These are phyloP conservation scores for Candida montana DNA, from an alignment of 805 yeast species.

Conservation along the genomic window DNA sequence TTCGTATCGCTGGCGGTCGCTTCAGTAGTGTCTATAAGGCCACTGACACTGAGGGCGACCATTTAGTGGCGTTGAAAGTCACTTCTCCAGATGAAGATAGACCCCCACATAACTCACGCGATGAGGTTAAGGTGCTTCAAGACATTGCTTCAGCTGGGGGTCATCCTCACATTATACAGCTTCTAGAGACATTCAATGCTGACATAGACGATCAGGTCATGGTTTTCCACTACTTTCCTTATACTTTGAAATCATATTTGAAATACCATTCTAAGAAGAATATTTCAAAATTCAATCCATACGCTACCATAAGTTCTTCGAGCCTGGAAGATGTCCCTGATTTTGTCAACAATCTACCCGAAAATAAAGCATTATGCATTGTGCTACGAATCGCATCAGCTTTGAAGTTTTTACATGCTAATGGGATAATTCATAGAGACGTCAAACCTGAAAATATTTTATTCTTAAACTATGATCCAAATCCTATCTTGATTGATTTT, in stretches of 20 bases:
- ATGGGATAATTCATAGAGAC: conserved; percentile 86
- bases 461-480: conserved; percentile 32
- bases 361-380: conserved; percentile 22
- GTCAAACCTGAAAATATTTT: conserved; percentile 80
- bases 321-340: conserved; percentile 12
- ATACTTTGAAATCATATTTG: conserved; percentile 32
- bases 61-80: conserved; percentile 40
- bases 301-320: conserved; percentile 12
- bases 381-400: conserved; percentile 39
- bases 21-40: conserved; percentile 37
- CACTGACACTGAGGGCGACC: conserved; percentile 6
- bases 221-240: conserved; percentile 35
- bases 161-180: conserved; percentile 14
- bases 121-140: conserved; percentile 34
- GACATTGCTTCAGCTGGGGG: conserved; percentile 22
- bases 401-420: conserved; percentile 57
- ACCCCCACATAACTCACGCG: conserved; percentile 48
- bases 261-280: conserved; percentile 26
- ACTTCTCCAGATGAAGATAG: conserved; percentile 44
- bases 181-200: conserved; percentile 22
- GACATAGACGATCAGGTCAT: conserved; percentile 34
- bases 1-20: conserved; percentile 37
- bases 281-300: conserved; percentile 29
- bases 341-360: conserved; percentile 15
- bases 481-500: conserved; percentile 36